These are phyloP conservation scores for Crassisporium funariophilum DNA, from an alignment of 768 basidiomycete genomes.

Conservation along the genomic window DNA sequence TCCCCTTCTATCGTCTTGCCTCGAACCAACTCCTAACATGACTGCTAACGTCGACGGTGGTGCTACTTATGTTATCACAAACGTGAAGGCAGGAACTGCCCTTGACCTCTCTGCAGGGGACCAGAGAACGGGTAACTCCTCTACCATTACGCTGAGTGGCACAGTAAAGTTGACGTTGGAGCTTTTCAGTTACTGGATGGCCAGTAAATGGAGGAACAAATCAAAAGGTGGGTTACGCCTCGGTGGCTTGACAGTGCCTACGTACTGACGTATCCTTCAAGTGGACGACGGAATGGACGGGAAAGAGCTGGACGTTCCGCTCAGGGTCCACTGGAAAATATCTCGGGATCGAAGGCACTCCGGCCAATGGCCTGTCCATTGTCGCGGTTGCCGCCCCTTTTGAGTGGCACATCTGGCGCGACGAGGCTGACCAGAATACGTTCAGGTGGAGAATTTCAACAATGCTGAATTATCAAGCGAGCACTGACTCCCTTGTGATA, in stretches of 20 bases:
- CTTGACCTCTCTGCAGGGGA: slow-evolving; percentile 59
- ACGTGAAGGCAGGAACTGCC: slow-evolving; percentile 52
- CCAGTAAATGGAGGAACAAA: slow-evolving; percentile 43
- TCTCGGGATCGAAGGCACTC: slow-evolving; percentile 40
- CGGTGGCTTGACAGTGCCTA: background rate
- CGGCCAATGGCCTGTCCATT: slow-evolving; percentile 42
- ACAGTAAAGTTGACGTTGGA: background rate
- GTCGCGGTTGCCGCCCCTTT: slow-evolving; percentile 37
- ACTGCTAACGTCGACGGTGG: slow-evolving; percentile 38
- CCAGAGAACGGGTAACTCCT: slow-evolving; percentile 40
- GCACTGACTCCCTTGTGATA: background rate
- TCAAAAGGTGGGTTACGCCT: slow-evolving; percentile 41
- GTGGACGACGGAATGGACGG: slow-evolving; percentile 51
- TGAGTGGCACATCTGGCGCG: slow-evolving; percentile 54
- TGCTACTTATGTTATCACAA: slow-evolving; percentile 46
- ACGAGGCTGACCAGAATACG: slow-evolving; percentile 35
- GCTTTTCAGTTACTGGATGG: slow-evolving; percentile 50
- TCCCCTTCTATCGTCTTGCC: background rate
- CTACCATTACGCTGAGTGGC: background rate
- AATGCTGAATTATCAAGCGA: background rate
- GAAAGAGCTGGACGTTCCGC: slow-evolving; percentile 43
- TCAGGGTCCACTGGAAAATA: slow-evolving; percentile 42
- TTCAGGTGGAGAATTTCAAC: slow-evolving; percentile 41
- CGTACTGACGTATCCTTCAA: slow-evolving; percentile 19
- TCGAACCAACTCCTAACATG: slow-evolving; percentile 14